These are phyloP conservation scores for Cicer judaicum DNA, from an alignment of 306 rosid species.

Conservation along the genomic window DNA sequence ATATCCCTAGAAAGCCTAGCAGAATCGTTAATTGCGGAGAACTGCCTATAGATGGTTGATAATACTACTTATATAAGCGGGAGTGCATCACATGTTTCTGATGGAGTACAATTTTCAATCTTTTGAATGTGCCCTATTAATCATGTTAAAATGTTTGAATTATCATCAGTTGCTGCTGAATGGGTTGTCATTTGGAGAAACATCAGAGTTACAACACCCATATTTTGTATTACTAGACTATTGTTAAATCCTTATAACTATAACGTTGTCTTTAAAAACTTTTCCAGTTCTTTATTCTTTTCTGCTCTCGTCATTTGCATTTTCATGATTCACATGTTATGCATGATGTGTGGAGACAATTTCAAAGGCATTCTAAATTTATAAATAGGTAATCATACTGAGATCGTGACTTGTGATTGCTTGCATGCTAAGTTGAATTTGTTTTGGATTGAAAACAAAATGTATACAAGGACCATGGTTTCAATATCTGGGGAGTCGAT, in stretches of 20 bases:
- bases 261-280: not conserved
- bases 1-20: constrained; percentile 78
- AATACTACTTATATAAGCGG: not conserved
- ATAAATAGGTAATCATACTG: no score
- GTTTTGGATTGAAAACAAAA: no score
- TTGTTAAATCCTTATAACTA: not conserved
- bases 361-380: no score
- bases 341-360: no score
- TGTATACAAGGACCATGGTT: no score
- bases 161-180: not conserved
- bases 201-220: not conserved
- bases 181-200: constrained; percentile 27
- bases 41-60: constrained; percentile 64
- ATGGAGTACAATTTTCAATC: constrained; percentile 34
- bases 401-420: no score
- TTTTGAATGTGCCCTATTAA: constrained; percentile 1
- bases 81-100: constrained; percentile 35
- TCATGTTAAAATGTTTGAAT: constrained; percentile 24
- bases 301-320: constrained; percentile 1
- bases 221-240: constrained; percentile 27
- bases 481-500: no score
- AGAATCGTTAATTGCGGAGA: constrained; percentile 79
- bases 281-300: not conserved
- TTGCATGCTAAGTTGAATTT: no score
- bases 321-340: no score